Percentiles rank a stretch among this genome's conserved stretches.
Conservation (phyloP, 768 basidiomycete genomes). For the Russula ochroleuca region DNA sequence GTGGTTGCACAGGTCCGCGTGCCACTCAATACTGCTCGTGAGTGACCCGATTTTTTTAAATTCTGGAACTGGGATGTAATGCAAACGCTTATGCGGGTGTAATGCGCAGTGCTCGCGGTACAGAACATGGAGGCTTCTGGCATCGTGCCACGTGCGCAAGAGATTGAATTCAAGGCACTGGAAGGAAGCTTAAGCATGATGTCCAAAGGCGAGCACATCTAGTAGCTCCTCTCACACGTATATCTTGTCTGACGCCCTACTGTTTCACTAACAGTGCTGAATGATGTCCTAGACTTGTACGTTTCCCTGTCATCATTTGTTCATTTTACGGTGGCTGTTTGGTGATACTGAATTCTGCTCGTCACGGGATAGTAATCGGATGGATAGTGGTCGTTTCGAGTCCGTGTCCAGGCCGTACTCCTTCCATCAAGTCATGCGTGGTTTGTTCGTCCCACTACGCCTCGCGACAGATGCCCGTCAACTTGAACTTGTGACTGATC, state of each 20-base stretch:
- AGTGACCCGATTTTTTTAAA: conserved; percentile 14
- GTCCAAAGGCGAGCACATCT: conserved; percentile 58
- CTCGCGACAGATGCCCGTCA: conserved; percentile 63
- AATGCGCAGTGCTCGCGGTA: conserved; percentile 60
- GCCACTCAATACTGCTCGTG: conserved; percentile 70
- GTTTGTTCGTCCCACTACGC: conserved; percentile 63
- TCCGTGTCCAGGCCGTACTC: conserved; percentile 63
- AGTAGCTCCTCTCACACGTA: background rate
- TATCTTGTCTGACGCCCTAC: conserved; percentile 11
- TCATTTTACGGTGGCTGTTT: background rate
- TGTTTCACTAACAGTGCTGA: conserved; percentile 50
- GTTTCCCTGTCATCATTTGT: conserved; percentile 5
- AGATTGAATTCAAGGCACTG: conserved; percentile 84
- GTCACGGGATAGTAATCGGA: conserved; percentile 54
- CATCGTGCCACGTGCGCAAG: conserved; percentile 66
- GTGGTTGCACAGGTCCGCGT: conserved; percentile 62
- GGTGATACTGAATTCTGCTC: background rate
- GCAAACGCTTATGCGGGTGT: background rate
- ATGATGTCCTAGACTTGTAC: conserved; percentile 78
- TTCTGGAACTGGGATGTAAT: conserved; percentile 7
- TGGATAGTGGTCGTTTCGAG: conserved; percentile 85
- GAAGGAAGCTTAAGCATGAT: conserved; percentile 82
- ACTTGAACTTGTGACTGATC: conserved; percentile 60
- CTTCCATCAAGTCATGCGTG: conserved; percentile 74
- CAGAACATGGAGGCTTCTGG: conserved; percentile 88